Conservation (phyloP, 345 rosid genomes). For the Litchi chinensis region DNA sequence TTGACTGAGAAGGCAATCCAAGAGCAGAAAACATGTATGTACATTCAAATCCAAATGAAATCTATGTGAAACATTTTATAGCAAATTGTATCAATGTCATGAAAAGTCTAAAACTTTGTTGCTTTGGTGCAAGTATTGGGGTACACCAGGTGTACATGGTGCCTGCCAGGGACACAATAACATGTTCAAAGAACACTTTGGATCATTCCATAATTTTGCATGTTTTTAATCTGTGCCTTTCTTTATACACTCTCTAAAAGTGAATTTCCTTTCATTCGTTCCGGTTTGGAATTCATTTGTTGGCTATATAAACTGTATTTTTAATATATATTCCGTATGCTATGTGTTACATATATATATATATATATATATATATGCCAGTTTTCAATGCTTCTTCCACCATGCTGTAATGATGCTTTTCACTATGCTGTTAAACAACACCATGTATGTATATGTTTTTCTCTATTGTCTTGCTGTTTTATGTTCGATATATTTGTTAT, state of each 20-base stretch:
- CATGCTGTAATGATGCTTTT: background rate
- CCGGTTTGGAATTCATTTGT: background rate
- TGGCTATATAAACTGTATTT: background rate
- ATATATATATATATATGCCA: background rate
- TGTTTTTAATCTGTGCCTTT: too few species aligned
- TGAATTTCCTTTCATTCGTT: background rate
- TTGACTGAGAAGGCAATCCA: conserved; percentile 12
- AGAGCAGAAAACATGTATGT: background rate
- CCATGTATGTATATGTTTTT: background rate
- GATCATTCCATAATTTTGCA: background rate
- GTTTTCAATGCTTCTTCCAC: background rate
- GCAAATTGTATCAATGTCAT: background rate
- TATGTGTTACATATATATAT: background rate
- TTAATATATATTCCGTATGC: background rate
- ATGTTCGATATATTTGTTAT: background rate
- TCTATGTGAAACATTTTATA: background rate
- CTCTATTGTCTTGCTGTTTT: background rate
- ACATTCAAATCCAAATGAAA: background rate
- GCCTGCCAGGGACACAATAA: background rate
- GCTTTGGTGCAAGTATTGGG: background rate
- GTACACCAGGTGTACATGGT: background rate
- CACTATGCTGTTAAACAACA: background rate
- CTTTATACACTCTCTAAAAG: background rate
- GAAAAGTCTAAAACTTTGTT: background rate
- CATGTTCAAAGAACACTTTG: background rate